phyloP scores from a whole-genome alignment of 2,329 filamentous ascomycete species.

The Claviceps cyperi region DNA sequence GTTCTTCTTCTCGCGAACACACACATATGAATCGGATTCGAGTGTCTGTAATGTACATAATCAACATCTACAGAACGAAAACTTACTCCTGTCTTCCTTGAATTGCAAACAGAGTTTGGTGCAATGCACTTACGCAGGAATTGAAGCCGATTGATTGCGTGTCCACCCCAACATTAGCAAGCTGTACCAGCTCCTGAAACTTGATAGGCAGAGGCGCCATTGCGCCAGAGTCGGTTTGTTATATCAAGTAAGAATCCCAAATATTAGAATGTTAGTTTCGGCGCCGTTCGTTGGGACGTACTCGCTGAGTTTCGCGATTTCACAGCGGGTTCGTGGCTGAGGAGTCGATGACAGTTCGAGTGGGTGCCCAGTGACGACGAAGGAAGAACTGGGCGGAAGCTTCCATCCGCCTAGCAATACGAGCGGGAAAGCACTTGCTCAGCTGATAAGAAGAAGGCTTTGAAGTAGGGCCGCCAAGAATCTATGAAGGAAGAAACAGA shows the following conservation, averaged over 20 bases:
- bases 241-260: constrained; percentile 11
- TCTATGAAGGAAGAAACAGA: constrained; percentile 8
- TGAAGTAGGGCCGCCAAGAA: constrained; percentile 9
- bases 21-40: constrained; percentile 94
- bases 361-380: constrained; percentile 11
- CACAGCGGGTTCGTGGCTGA: constrained; percentile 7
- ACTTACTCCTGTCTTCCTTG: neutral
- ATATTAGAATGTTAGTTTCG: constrained; percentile 3
- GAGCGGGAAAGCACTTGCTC: constrained; percentile 5
- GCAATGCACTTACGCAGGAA: constrained; percentile 46
- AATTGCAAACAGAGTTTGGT: neutral
- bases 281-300: constrained; percentile 6
- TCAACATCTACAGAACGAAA: neutral
- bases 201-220: constrained; percentile 74
- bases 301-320: constrained; percentile 12
- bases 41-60: constrained; percentile 51
- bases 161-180: constrained; percentile 33
- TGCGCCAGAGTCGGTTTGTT: constrained; percentile 17
- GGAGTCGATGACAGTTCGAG: constrained; percentile 5
- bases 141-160: constrained; percentile 56
- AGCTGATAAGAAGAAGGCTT: constrained; percentile 4
- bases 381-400: constrained; percentile 16
- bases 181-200: constrained; percentile 80
- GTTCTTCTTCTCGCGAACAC: constrained; percentile 85
- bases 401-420: constrained; percentile 25